Evolutionary conservation across 306 rosid genomes (phyloP).

Genomic region (Prunus persica): Prunus_persica_NCBIv2 NC_034014.1:8063001-8063500

Average conservation of each 20-base stretch:
- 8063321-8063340: constrained; percentile 75
- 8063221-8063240: not conserved
- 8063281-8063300: constrained; percentile 81
- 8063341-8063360: constrained; percentile 68
- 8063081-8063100: too few species aligned
- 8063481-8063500: not conserved
- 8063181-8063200: not conserved
- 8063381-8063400: constrained; percentile 59
- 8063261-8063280: constrained; percentile 65
- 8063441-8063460: constrained; percentile 73
- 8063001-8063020: too few species aligned
- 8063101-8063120: too few species aligned
- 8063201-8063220: not conserved
- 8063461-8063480: constrained; percentile 1
- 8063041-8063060: too few species aligned
- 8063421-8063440: constrained; percentile 69
- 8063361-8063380: constrained; percentile 65
- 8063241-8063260: not conserved
- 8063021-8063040: too few species aligned
- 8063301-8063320: constrained; percentile 81
- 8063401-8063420: constrained; percentile 58
- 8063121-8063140: too few species aligned
- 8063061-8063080: too few species aligned
- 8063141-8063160: too few species aligned
- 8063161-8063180: too few species aligned